Percentiles rank a stretch among this genome's conserved stretches.
Evolutionary conservation across 306 rosid genomes (phyloP).

Genomic region (Quercus robur): DNA sequence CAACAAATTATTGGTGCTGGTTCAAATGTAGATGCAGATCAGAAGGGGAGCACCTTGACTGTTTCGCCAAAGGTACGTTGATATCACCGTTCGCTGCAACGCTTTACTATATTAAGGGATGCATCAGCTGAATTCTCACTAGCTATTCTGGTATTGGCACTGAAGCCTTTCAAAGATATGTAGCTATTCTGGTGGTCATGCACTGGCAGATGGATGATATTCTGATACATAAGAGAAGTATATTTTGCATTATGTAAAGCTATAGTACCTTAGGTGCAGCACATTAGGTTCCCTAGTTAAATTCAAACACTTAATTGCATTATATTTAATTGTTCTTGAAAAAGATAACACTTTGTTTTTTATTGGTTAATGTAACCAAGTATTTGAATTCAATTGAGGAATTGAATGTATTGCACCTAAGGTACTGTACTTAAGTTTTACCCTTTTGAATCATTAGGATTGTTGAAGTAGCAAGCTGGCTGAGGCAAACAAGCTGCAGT

Average conservation of each 20-base stretch:
- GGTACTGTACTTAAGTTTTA: no score
- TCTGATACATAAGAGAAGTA: not conserved
- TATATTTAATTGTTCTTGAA: no score
- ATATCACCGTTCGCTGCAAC: not conserved
- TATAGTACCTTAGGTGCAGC: no score
- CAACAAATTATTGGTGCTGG: slow-evolving; percentile 25
- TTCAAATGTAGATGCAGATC: slow-evolving; percentile 16
- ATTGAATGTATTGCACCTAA: no score
- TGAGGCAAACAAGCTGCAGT: not conserved
- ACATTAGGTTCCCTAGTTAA: no score
- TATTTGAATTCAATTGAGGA: no score
- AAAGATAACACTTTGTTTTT: no score
- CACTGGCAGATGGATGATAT: not conserved
- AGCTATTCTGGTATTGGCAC: not conserved
- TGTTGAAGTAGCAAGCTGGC: not conserved
- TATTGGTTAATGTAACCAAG: no score
- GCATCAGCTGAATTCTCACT: not conserved
- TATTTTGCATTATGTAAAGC: no score
- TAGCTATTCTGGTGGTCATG: not conserved
- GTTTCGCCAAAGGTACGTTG: slow-evolving; percentile 47
- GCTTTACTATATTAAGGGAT: not conserved
- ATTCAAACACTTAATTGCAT: no score
- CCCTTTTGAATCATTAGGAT: not conserved
- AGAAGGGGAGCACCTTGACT: slow-evolving; percentile 17
- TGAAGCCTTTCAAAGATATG: not conserved